phyloP scores from a whole-genome alignment of 192 early-diverging fungal species.

The Linnemannia exigua region DNA sequence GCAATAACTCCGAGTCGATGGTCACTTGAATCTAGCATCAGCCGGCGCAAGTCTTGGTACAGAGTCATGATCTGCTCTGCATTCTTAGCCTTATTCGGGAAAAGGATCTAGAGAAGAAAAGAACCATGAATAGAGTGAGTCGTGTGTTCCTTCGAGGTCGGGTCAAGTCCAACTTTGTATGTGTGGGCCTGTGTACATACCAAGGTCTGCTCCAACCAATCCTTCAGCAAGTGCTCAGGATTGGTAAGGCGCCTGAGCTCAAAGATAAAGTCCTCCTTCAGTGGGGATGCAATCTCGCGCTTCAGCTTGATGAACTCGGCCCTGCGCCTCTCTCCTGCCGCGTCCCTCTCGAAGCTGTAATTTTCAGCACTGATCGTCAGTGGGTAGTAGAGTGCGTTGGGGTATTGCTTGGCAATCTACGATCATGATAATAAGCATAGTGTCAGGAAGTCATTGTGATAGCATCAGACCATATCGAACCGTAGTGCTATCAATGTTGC shows the following conservation, averaged over 20 bases:
- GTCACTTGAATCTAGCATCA: slow-evolving; percentile 62
- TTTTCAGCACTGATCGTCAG: slow-evolving; percentile 80
- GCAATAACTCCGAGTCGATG: slow-evolving; percentile 45
- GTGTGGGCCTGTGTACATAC: slow-evolving; percentile 31
- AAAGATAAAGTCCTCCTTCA: slow-evolving; percentile 69
- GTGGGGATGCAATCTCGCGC: slow-evolving; percentile 55
- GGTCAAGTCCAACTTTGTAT: not conserved
- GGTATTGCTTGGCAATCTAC: slow-evolving; percentile 73
- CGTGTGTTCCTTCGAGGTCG: not conserved
- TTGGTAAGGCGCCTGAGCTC: slow-evolving; percentile 79
- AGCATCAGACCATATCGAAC: not conserved
- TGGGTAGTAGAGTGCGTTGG: slow-evolving; percentile 77
- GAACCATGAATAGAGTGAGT: not conserved
- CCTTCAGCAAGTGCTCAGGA: slow-evolving; percentile 76
- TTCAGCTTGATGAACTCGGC: slow-evolving; percentile 53
- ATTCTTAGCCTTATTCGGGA: slow-evolving; percentile 35
- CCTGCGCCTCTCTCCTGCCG: slow-evolving; percentile 49
- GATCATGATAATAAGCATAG: not conserved
- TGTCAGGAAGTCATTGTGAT: not conserved
- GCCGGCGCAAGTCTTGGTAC: slow-evolving; percentile 67
- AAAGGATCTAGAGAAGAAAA: slow-evolving; percentile 27
- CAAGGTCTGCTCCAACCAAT: slow-evolving; percentile 70
- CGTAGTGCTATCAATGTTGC: not conserved
- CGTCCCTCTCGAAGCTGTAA: slow-evolving; percentile 62
- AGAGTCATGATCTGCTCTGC: slow-evolving; percentile 49